Conservation (phyloP, 176 grass and related monocot species). For the Aegilops longissima region DNA sequence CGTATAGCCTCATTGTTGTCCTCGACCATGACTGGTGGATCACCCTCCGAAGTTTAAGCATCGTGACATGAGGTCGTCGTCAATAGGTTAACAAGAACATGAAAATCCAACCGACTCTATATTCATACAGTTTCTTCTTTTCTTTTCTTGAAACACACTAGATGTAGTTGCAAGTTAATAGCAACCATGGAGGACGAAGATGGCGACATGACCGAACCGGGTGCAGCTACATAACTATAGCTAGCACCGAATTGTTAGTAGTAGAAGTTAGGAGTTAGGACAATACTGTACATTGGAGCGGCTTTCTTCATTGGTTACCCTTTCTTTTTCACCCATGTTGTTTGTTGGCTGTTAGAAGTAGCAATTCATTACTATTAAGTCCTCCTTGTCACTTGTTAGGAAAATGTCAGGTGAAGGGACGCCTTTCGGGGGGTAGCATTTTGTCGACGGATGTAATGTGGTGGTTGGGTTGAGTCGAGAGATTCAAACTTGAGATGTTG, state of each 20-base stretch:
- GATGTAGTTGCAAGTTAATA: not conserved
- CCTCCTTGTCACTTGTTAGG: not conserved
- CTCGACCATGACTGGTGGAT: not conserved
- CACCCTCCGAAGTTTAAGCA: not conserved
- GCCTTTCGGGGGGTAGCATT: not conserved
- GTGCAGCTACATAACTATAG: not conserved
- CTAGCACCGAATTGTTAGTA: not conserved
- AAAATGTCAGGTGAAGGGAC: not conserved
- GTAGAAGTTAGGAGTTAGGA: not conserved
- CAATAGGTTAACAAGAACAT: not conserved
- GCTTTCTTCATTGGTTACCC: not conserved
- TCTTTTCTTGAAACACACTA: not conserved
- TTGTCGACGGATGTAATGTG: not conserved
- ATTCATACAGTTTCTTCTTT: not conserved
- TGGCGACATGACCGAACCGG: not conserved
- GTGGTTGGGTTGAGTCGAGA: constrained; percentile 30
- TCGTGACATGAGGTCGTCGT: not conserved
- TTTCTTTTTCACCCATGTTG: not conserved
- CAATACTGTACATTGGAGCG: not conserved
- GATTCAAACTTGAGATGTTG: constrained; percentile 13
- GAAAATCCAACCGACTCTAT: not conserved
- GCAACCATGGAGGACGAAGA: not conserved
- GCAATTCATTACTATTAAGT: not conserved
- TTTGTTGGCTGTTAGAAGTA: not conserved
- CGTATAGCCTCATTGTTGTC: not conserved